phyloP scores from a whole-genome alignment of 192 early-diverging fungal species.

The Backusella westeae region DNA sequence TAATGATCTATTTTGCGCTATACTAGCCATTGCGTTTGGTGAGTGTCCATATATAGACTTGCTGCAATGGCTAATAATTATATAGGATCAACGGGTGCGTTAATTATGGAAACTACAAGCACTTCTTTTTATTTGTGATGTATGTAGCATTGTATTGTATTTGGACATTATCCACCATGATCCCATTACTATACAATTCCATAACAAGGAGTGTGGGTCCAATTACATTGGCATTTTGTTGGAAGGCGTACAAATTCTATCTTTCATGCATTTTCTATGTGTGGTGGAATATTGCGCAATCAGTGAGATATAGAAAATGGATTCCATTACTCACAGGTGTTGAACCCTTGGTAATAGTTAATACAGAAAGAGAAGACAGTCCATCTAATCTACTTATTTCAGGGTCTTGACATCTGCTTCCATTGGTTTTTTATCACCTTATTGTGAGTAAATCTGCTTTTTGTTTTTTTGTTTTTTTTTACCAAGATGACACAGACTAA shows the following conservation, averaged over 20 bases:
- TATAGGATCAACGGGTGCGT: slow-evolving; percentile 50
- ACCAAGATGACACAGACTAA: neutral
- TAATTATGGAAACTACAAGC: slow-evolving; percentile 51
- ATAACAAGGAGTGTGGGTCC: neutral
- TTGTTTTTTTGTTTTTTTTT: too few relatives aligned
- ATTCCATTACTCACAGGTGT: slow-evolving; percentile 10
- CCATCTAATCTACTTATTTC: neutral
- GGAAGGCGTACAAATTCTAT: slow-evolving; percentile 9
- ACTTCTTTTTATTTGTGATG: slow-evolving; percentile 45
- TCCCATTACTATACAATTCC: slow-evolving; percentile 4
- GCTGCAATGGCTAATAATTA: neutral
- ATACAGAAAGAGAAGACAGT: neutral
- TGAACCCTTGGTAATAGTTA: neutral
- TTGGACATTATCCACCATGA: slow-evolving; percentile 26
- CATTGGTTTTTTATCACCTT: slow-evolving; percentile 21
- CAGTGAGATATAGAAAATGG: neutral
- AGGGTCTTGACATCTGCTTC: slow-evolving; percentile 13
- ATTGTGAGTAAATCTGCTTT: slow-evolving; percentile 19
- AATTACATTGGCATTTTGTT: neutral
- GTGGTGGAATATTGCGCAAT: neutral
- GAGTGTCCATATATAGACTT: neutral
- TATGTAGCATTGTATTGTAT: slow-evolving; percentile 46
- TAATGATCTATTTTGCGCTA: neutral
- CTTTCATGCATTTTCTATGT: neutral
- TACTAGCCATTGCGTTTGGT: slow-evolving; percentile 30